Evolutionary conservation across 371 early-diverging fungal genomes (phyloP), one percentile per base, ranked within the genome.

Genomic region (Lichtheimia ramosa): DNA sequence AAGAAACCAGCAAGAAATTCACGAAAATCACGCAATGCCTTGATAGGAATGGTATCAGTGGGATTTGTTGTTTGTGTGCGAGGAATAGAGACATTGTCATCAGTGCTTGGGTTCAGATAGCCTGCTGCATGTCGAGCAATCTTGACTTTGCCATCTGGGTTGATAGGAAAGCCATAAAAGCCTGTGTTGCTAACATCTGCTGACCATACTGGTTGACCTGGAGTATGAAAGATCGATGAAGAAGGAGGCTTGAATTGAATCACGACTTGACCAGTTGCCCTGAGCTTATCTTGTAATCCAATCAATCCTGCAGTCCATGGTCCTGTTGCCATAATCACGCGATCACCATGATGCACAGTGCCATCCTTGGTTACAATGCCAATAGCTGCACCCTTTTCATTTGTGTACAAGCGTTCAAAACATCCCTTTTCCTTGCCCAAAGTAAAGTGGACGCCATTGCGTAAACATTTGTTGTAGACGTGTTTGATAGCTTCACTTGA

Each of bases 251-350:
- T 53, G 53, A 84, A 73, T 7, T 83, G 84, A 20, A 83, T 59
- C 3, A 86, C 87, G 20, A 82, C 68, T 58, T 83, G 82, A 12
- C 82, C 84, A 10, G 78, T 68, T 2, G 87, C 81, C 3, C 61
- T 61, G 24, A 82, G 61, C 25, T 74, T 58, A 20, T 67, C 58
- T 16, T 64, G 59, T 62, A 81, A 63, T 25, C 81, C 75, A 1
- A 86, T 57, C 40, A 83, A 8, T 0, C 75, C 68, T 0, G 79
- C 68, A 4, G 83, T 79, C 87, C 87, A 86, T 21, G 82, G 69
- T 3, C 85, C 87, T 0, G 83, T 74, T 2, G 83, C 74, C n/a
- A 83, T 60, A 8, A 86, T 18, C 0, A 86, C 82, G 12, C 48
- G 63, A 42, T 74, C 83, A 0, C 62, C 76, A 27, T 55, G 58